Base-by-base conservation (phyloP, 371 early-diverging fungal genomes). In the Mucor piriformis region DNA sequence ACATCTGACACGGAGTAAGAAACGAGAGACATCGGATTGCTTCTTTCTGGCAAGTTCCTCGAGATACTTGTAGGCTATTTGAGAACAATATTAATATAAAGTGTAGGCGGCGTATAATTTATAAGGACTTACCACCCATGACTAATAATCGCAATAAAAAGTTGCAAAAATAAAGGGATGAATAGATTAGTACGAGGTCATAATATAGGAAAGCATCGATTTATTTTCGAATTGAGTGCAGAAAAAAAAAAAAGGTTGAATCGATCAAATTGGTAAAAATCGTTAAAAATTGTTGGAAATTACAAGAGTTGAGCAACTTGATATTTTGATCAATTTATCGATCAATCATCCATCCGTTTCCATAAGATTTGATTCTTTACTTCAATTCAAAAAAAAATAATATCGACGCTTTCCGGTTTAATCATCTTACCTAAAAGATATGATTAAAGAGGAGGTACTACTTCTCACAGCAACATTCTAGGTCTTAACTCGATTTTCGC, bases 21-120 rank as follows among this genome's bases (percentile, higher is more conserved):
- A 99, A 76, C 98, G 92, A 86, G 97, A 89, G 66, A 97, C 97
- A 87, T 98, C 98, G 51, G 92, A 91, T 88, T 99, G 98, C 88
- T 98, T 99, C 92, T 97, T 94, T 88, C 94, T 96, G 81, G 92
- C 89, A 71, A 99, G 90, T 84, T 96, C 96, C 86, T 94, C 95
- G 69, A 98, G 85, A 81, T 98, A 97, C 82, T 96, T 92, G 84
- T 93, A 91, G 69, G 95, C 94, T 54, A 33, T 44, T 29, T 1
- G 20, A 20, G 6, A 54, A 13, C 5, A 20, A 21, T 20, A 44
- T 42, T 42, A 42, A 42, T 18, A 33, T 32, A 44, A 33, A 7
- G 27, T 15, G 20, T 10, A 16, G 13, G 24, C 23, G 38, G 10
- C 23, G 27, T 13, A 34, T n/a, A 16, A 8, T 34, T 55, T 24